Evolutionary conservation across 2,329 filamentous ascomycete genomes (phyloP).

Genomic region (Aspergillus bombycis): DNA sequence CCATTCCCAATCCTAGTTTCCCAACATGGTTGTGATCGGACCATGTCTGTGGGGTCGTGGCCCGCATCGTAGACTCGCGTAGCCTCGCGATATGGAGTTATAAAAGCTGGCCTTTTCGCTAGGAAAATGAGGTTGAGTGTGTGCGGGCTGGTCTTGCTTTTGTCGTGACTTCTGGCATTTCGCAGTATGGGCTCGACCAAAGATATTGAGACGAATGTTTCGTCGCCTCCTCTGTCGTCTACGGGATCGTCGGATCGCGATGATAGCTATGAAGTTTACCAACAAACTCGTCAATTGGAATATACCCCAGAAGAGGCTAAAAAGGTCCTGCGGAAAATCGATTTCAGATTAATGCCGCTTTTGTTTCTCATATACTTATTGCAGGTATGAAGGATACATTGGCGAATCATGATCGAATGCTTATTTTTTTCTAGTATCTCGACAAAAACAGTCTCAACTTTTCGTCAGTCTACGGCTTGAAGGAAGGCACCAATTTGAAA

Average conservation of each 20-base stretch:
- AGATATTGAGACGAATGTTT: constrained; percentile 14
- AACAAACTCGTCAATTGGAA: constrained; percentile 24
- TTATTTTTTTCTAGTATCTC: constrained; percentile 36
- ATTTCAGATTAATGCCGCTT: constrained; percentile 57
- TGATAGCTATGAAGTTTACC: constrained; percentile 44
- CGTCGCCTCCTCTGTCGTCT: constrained; percentile 15
- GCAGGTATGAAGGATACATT: constrained; percentile 49
- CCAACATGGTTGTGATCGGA: neutral
- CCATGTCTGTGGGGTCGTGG: constrained; percentile 3
- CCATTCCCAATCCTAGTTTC: neutral
- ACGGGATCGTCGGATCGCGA: constrained; percentile 30
- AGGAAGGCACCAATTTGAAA: constrained; percentile 28
- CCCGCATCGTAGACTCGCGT: neutral
- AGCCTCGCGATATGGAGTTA: neutral
- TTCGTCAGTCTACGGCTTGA: constrained; percentile 36
- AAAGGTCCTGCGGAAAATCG: constrained; percentile 58
- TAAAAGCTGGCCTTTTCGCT: neutral
- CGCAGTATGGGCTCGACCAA: constrained; percentile 10
- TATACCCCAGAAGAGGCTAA: constrained; percentile 30
- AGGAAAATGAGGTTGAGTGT: neutral
- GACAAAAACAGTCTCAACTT: constrained; percentile 60
- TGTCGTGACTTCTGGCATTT: neutral
- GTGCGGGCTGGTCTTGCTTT: neutral
- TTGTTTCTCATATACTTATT: constrained; percentile 62
- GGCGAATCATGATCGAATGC: neutral